Base-by-base conservation (phyloP, 768 basidiomycete species). In the Leccinum uliginosum region DNA sequence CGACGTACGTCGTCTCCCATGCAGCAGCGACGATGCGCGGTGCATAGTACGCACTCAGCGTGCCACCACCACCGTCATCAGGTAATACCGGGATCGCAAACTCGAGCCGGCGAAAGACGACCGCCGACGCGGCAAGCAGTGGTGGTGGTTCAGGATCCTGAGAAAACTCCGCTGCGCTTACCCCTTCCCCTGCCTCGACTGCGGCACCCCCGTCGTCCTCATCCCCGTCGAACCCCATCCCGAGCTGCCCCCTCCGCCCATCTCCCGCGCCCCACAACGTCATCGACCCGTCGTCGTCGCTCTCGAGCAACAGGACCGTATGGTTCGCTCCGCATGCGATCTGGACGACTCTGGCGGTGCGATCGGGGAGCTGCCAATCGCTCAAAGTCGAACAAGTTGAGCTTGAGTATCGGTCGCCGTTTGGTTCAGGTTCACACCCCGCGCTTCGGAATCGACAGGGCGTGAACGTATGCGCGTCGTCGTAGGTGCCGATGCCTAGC, bases 1-100 rank as follows among this genome's bases (percentile, higher is more conserved):
- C 85, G 46, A 91, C 71, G 63, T 87, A 92, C 51, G 84, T 85
- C 7, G 92, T 91, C 71, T 96, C 89, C 93, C 94, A 97, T 45
- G 84, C 78, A 0, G 86, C 82, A 14, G 83, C 83, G 29, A 49
- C 19, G 11, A 30, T 49, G 29, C 19, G 12, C 11, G 29, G 23
- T 8, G 10, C 17, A 14, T 47, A n/a, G n/a, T n/a, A 47, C 40
- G 40, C 19, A 4, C n/a, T n/a, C 14, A 24, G 23, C 17, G 47
- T 27, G 15, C 46, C 46, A 14, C 45, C 24, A 12, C 23, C 3
- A 21, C 11, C 27, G 2, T 7, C 19, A 6, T 6, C 19, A 43
- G 40, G 1, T 19, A n/a, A n/a, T n/a, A 21, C 11, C 11, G 19
- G 40, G 9, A 40, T 40, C 17, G 4, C 38, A 19, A 43, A 15